phyloP scores from a whole-genome alignment of 441 rosid genomes.

The Brassica balearica region DNA sequence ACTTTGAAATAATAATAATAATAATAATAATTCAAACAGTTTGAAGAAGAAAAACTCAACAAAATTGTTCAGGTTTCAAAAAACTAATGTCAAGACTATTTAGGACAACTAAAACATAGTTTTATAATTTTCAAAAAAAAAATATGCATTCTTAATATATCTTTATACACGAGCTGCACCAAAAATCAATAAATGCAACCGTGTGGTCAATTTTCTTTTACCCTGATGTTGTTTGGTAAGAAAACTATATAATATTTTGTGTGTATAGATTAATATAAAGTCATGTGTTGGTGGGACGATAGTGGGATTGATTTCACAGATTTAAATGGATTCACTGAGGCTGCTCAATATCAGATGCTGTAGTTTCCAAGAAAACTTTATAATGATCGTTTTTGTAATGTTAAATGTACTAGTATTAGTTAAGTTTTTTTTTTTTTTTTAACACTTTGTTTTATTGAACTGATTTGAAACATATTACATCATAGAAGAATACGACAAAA shows the following conservation, averaged over 20 bases:
- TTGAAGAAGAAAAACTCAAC: no score
- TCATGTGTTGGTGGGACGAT: constrained; percentile 37
- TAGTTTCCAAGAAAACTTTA: constrained; percentile 39
- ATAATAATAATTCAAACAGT: no score
- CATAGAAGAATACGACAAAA: no score
- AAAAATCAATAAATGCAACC: constrained; percentile 36
- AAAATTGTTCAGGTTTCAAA: no score
- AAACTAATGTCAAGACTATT: no score
- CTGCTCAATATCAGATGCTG: constrained; percentile 34
- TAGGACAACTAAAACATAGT: no score
- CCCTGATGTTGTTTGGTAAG: constrained; percentile 27
- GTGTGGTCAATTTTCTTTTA: constrained; percentile 35
- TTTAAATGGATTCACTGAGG: constrained; percentile 25
- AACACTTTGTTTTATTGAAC: no score
- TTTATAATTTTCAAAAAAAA: no score
- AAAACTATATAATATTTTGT: constrained; percentile 11
- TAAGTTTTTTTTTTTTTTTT: no score
- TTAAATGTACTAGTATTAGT: background rate
- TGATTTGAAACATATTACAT: no score
- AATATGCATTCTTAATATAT: background rate
- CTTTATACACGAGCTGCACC: constrained; percentile 25
- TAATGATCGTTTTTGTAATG: constrained; percentile 13
- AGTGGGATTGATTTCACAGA: constrained; percentile 27
- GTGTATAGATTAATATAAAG: constrained; percentile 33
- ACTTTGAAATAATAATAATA: no score